Conservation (phyloP, 2,329 filamentous ascomycete species). For the Purpureocillium lavendulum region DNA sequence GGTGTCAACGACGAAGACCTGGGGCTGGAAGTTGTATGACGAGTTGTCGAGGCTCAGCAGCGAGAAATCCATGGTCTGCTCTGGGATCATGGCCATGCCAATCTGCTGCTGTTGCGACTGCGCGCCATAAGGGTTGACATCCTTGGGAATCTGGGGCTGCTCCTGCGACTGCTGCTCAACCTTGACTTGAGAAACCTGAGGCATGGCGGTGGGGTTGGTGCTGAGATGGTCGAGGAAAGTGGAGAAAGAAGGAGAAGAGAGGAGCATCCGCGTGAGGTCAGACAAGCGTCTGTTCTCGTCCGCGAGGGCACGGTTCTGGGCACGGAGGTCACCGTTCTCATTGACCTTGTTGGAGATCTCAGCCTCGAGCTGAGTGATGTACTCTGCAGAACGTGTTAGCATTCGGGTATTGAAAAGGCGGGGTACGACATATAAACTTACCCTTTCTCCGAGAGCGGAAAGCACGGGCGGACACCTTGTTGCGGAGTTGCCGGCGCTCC, state of each 20-base stretch:
- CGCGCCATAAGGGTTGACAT: conserved; percentile 52
- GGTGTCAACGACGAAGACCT: conserved; percentile 69
- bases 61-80: conserved; percentile 67
- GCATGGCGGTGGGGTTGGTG: conserved; percentile 42
- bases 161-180: conserved; percentile 29
- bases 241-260: conserved; percentile 74
- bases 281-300: conserved; percentile 80
- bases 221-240: conserved; percentile 68
- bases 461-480: conserved; percentile 96
- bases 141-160: conserved; percentile 51
- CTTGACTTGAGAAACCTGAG: conserved; percentile 29
- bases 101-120: conserved; percentile 58
- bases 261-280: conserved; percentile 72
- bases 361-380: conserved; percentile 87
- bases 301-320: conserved; percentile 71
- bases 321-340: conserved; percentile 72
- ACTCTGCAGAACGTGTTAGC: conserved; percentile 53
- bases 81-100: conserved; percentile 76
- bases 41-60: conserved; percentile 53
- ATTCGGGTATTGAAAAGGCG: too few relatives aligned
- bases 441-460: conserved; percentile 98
- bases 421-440: conserved; percentile 35
- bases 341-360: conserved; percentile 79
- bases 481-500: conserved; percentile 90
- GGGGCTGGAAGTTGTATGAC: conserved; percentile 55